Base-by-base conservation (phyloP, 129 eudicot species). In the Artemisia argyi region DNA sequence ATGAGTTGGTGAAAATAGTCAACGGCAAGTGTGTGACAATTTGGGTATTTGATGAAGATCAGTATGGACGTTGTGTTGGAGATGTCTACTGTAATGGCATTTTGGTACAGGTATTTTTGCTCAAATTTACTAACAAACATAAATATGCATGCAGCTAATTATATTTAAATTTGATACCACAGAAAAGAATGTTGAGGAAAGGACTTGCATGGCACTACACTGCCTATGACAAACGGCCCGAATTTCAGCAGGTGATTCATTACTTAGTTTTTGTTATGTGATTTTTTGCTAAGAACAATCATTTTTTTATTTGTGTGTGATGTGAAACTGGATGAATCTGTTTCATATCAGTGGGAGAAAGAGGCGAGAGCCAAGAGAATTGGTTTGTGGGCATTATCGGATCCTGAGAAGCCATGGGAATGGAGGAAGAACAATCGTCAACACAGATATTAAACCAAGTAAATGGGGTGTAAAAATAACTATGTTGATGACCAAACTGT, bases 351-450 rank as follows among this genome's bases (percentile, higher is more conserved):
- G 22, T 20, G 22, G 22, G 22, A 20, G 1, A 20, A 20, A 20
- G 22, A 20, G 22, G 0, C 1, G 22, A 20, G 22, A 20, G 0
- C 22, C 22, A 20, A 20, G 22, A 1, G 0, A 20, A 20, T 20
- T 20, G 22, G 22, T 20, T 20, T 20, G 1, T 20, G 22, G 95
- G 85, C 91, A n/a, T 69, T 88, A 18, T 42, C 80, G 4, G 82
- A 91, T 77, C 97, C 97, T 3, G 88, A 91, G 74, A 89, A 79
- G 85, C 97, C 97, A 79, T 91, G 97, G 97, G 86, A 85, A 47
- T 91, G 86, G 85, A 83, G 97, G 59, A 91, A 66, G 66, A 91
- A 66, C 26, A 74, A 75, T 24, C 91, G 95, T 32, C 73, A 87
- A 50, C 79, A 85, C 8, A 61, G 48, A 61, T 61, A 61, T 28